Base-by-base conservation (phyloP, 371 early-diverging fungal species). In the Rhizopus stolonifer region DNA sequence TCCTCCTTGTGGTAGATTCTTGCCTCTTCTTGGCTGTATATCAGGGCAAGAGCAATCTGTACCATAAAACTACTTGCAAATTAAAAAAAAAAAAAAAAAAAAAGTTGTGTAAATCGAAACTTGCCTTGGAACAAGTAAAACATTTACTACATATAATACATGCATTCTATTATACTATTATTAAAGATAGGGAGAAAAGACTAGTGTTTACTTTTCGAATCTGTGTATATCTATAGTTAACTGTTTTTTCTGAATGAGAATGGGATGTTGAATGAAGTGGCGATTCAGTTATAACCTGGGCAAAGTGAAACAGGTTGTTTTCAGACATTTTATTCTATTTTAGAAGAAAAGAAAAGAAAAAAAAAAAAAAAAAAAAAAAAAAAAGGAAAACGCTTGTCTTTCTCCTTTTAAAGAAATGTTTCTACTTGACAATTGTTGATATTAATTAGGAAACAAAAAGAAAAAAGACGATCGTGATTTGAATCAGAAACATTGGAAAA, bases 111-210 rank as follows among this genome's bases (percentile, higher is more conserved):
- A n/a, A n/a, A n/a, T n/a, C n/a, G n/a, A n/a, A n/a, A n/a, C n/a
- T n/a, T 71, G 69, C 77, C 51, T 61, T 65, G 3, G 73, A 70
- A 49, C 79, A 79, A 23, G 79, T 79, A 56, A 79, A 79, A 52
- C 79, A 79, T 18, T 72, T 55, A 33, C 65, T 61, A 46, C 79
- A 79, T 33, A 79, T 69, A 55, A 73, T 63, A 60, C 79, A 79
- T 4, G 79, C 79, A 61, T 79, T 79, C 79, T 79, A 62, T 38
- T 31, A 8, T 32, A 2, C 31, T 26, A 32, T 46, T 25, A 17
- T 25, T 46, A 13, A 17, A 31, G 15, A 14, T n/a, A 36, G 1
- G 14, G 25, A 14, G 9, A 36, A 29, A 23, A 14, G 36, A n/a
- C 17, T 50, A 47, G 15, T 25, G 7, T 22, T 32, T 64, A 67